These are phyloP conservation scores for Calophaca sinica DNA, from an alignment of 306 rosid genomes.

Conservation along the genomic window DNA sequence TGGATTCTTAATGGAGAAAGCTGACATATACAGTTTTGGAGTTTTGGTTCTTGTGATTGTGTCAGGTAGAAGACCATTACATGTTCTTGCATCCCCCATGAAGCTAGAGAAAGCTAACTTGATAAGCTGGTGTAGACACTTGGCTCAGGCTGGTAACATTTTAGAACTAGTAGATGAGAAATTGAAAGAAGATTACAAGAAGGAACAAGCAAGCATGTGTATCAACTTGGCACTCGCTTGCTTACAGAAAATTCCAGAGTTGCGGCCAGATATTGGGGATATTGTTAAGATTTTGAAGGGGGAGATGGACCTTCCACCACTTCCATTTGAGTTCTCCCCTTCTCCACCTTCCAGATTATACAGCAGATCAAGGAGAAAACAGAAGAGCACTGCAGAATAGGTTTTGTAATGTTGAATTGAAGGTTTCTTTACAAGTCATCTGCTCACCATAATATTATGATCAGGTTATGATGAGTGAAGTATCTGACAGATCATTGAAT, in stretches of 20 bases:
- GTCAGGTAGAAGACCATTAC: conserved; percentile 90
- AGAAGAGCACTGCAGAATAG: conserved; percentile 58
- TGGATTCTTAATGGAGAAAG: conserved; percentile 86
- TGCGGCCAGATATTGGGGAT: conserved; percentile 87
- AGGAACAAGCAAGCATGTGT: conserved; percentile 83
- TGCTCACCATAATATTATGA: conserved; percentile 31
- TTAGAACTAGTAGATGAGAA: conserved; percentile 87
- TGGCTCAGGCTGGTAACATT: conserved; percentile 83
- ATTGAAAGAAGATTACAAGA: conserved; percentile 72
- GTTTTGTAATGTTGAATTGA: conserved; percentile 31
- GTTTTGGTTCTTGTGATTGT: conserved; percentile 90
- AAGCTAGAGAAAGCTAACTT: conserved; percentile 94
- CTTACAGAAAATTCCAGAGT: conserved; percentile 84
- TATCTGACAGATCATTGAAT: conserved; percentile 28
- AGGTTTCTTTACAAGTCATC: conserved; percentile 22
- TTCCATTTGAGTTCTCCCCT: conserved; percentile 87
- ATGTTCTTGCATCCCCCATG: conserved; percentile 94
- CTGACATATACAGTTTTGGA: conserved; percentile 92
- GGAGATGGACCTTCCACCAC: conserved; percentile 83
- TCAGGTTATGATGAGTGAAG: conserved; percentile 45
- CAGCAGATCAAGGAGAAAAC: conserved; percentile 79
- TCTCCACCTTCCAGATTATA: conserved; percentile 83
- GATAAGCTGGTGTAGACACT: conserved; percentile 91
- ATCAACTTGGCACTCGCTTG: conserved; percentile 85
- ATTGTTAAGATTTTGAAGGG: conserved; percentile 85